Percentiles rank a stretch among this genome's conserved stretches.
Conservation (phyloP, 2,329 filamentous ascomycete genomes). For the Trichoderma atrobrunneum region DNA sequence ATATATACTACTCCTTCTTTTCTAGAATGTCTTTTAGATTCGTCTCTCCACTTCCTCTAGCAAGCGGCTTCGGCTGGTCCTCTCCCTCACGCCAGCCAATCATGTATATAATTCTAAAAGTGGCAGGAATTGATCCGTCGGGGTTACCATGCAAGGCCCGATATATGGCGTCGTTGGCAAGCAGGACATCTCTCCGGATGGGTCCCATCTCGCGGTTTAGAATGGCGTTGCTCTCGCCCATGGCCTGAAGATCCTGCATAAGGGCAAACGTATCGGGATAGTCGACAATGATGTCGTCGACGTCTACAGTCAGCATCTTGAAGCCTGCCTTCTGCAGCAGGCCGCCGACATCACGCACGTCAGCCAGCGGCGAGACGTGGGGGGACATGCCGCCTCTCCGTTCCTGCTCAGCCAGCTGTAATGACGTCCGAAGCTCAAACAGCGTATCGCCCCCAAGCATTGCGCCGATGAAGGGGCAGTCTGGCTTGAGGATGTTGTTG, state of each 20-base stretch:
- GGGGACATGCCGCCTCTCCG: constrained; percentile 87
- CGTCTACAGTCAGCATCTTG: constrained; percentile 92
- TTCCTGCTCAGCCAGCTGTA: constrained; percentile 91
- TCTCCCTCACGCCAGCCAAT: constrained; percentile 93
- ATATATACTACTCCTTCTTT: constrained; percentile 38
- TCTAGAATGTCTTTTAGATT: constrained; percentile 80
- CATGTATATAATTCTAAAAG: constrained; percentile 95
- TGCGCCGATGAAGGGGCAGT: constrained; percentile 86
- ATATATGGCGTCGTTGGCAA: constrained; percentile 89
- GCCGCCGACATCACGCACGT: constrained; percentile 87
- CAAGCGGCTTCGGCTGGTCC: constrained; percentile 74
- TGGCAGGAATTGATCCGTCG: constrained; percentile 76
- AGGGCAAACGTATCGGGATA: constrained; percentile 86
- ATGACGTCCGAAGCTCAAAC: constrained; percentile 86
- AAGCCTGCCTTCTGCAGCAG: constrained; percentile 85
- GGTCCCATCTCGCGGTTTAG: constrained; percentile 77
- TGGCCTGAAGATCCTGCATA: constrained; percentile 91
- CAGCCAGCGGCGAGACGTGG: constrained; percentile 85
- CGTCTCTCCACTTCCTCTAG: constrained; percentile 79
- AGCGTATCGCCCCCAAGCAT: constrained; percentile 96
- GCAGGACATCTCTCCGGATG: constrained; percentile 76
- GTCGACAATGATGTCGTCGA: constrained; percentile 95
- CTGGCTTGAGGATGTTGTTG: constrained; percentile 83
- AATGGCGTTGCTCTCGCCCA: constrained; percentile 93
- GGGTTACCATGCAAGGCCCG: constrained; percentile 79